Evolutionary conservation across 306 rosid species (phyloP).

Genomic region (Sicyos baderoa): DNA sequence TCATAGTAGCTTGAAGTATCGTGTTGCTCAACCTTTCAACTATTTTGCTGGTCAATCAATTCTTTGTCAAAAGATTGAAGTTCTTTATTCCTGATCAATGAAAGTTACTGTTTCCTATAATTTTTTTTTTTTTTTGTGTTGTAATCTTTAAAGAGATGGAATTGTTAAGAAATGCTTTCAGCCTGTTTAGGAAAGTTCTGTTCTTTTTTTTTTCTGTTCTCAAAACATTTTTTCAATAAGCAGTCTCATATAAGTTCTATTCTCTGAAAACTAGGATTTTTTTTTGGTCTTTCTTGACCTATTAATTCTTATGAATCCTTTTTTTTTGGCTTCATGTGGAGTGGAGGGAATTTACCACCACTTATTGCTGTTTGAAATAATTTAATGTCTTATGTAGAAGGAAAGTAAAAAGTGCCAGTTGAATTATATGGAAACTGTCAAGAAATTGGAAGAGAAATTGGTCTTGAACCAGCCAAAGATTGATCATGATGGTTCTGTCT

Average conservation of each 20-base stretch:
- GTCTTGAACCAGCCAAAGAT: constrained; percentile 61
- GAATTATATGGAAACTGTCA: constrained; percentile 94
- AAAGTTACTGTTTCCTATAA: not conserved
- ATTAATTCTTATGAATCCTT: not conserved
- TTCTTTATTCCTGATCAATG: not conserved
- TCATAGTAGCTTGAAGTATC: constrained; percentile 13
- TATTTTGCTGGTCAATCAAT: not conserved
- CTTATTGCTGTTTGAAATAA: constrained; percentile 7
- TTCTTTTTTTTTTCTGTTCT: not conserved
- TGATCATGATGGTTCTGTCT: constrained; percentile 34
- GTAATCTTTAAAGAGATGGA: not conserved
- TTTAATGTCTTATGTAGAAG: constrained; percentile 46
- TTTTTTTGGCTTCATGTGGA: not conserved
- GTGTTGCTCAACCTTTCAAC: not conserved
- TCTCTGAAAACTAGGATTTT: not conserved
- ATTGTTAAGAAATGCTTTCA: not conserved
- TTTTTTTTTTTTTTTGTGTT: not conserved
- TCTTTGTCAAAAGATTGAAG: not conserved
- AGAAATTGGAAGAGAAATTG: constrained; percentile 91
- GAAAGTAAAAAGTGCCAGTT: constrained; percentile 83
- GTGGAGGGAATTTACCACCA: not conserved
- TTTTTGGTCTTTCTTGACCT: not conserved
- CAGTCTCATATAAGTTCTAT: not conserved
- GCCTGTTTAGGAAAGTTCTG: not conserved
- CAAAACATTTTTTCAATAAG: not conserved